Evolutionary conservation across 169 alveolate species (phyloP).

Genomic region (Eimeria acervulina): DNA sequence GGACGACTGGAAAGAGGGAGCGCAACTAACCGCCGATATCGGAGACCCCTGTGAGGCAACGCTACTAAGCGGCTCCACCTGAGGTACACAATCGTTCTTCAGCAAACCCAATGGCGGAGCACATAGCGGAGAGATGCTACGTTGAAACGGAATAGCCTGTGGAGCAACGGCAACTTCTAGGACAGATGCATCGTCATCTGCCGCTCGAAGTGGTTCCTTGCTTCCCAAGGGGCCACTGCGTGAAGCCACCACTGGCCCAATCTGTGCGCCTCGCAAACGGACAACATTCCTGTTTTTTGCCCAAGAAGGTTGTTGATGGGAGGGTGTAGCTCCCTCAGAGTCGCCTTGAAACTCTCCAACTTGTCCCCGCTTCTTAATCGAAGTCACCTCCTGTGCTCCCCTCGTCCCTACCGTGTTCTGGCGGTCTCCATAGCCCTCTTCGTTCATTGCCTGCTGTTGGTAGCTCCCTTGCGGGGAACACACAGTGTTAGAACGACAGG

Average conservation of each 20-base stretch:
- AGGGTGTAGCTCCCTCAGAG: neutral
- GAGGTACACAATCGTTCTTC: neutral
- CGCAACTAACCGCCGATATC: neutral
- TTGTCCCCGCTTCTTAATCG: neutral
- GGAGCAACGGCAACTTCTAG: neutral
- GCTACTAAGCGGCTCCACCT: slow-evolving; percentile 11
- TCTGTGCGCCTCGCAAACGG: neutral
- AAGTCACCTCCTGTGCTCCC: neutral
- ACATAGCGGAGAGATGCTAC: neutral
- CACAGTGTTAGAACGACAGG: neutral
- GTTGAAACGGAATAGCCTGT: neutral
- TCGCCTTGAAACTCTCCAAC: neutral
- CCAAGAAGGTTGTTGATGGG: neutral
- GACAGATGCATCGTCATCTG: slow-evolving; percentile 6
- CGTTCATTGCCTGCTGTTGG: neutral
- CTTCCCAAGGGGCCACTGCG: neutral
- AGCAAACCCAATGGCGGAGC: neutral
- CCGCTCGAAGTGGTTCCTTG: neutral
- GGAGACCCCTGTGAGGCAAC: neutral
- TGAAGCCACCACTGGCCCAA: neutral
- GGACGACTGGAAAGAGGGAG: neutral
- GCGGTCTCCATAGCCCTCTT: neutral
- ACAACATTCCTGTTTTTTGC: neutral
- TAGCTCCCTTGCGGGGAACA: neutral
- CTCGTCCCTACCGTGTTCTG: slow-evolving; percentile 1